These are phyloP conservation scores for Laguncularia racemosa DNA, from an alignment of 345 rosid genomes.

Conservation along the genomic window DNA sequence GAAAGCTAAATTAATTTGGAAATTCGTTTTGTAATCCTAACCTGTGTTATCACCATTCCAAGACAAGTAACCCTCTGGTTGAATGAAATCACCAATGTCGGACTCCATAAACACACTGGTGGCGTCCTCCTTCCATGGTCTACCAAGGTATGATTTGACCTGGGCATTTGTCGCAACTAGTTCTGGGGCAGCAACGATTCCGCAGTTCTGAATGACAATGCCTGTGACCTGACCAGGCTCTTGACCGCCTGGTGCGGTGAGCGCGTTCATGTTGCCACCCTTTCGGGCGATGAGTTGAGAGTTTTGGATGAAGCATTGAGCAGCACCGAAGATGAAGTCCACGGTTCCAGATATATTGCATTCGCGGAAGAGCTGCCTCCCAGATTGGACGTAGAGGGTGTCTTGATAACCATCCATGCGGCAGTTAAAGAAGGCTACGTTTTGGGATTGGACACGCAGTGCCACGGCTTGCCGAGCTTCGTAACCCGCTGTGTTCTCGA, in stretches of 20 bases:
- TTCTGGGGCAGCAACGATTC: constrained; percentile 50
- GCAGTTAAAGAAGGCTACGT: constrained; percentile 45
- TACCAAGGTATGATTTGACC: constrained; percentile 48
- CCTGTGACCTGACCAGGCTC: constrained; percentile 25
- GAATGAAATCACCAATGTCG: constrained; percentile 49
- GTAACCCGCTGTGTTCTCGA: constrained; percentile 71
- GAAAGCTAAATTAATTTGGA: too few relatives aligned
- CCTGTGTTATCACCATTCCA: constrained; percentile 33
- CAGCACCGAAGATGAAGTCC: constrained; percentile 77
- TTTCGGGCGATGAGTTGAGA: constrained; percentile 43
- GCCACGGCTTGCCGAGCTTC: constrained; percentile 69
- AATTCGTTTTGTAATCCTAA: neutral
- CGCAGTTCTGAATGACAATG: constrained; percentile 63
- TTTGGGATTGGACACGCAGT: constrained; percentile 43
- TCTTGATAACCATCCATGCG: constrained; percentile 68
- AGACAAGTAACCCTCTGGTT: constrained; percentile 51
- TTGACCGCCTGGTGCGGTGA: constrained; percentile 52
- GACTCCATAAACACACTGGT: constrained; percentile 53
- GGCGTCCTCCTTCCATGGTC: constrained; percentile 66
- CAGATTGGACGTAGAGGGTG: constrained; percentile 47
- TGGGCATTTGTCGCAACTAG: constrained; percentile 23
- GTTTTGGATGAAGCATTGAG: constrained; percentile 50
- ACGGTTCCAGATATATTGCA: constrained; percentile 59
- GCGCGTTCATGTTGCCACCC: constrained; percentile 3
- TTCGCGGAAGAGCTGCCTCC: constrained; percentile 62